These are phyloP conservation scores for Backusella australiensis DNA, from an alignment of 192 early-diverging fungal genomes.

Conservation along the genomic window DNA sequence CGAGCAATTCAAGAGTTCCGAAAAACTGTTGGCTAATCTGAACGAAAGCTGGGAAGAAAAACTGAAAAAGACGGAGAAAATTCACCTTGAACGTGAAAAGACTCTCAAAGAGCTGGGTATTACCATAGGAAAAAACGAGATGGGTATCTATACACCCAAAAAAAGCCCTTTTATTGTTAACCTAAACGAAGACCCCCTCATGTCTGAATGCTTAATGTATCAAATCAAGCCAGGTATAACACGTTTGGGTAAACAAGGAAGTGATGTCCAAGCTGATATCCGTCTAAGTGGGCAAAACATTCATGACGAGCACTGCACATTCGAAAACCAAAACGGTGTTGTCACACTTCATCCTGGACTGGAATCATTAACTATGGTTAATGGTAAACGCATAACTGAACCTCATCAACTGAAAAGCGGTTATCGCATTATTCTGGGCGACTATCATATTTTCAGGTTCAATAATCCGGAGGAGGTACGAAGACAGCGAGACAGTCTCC, in stretches of 20 bases:
- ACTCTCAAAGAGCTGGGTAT: conserved; percentile 70
- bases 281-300: conserved; percentile 46
- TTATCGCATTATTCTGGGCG: conserved; percentile 75
- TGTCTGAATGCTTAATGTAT: conserved; percentile 78
- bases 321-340: conserved; percentile 56
- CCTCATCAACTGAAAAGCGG: conserved; percentile 61
- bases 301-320: conserved; percentile 56
- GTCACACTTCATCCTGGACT: conserved; percentile 61
- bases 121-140: conserved; percentile 48
- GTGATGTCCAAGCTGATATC: conserved; percentile 40
- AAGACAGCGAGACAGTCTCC: conserved; percentile 48
- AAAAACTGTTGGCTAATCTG: conserved; percentile 74
- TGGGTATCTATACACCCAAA: conserved; percentile 65
- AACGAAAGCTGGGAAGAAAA: conserved; percentile 77
- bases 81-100: conserved; percentile 58
- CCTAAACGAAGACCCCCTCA: conserved; percentile 72
- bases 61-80: conserved; percentile 56
- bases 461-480: conserved; percentile 81
- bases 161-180: conserved; percentile 72
- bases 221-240: conserved; percentile 64
- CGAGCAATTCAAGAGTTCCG: conserved; percentile 68
- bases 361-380: conserved; percentile 67
- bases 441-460: conserved; percentile 78
- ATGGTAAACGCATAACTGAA: conserved; percentile 61
- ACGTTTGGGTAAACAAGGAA: conserved; percentile 45